These are phyloP conservation scores for Aspergillus kassunensis DNA, from an alignment of 495 filamentous ascomycete genomes.

Conservation along the genomic window DNA sequence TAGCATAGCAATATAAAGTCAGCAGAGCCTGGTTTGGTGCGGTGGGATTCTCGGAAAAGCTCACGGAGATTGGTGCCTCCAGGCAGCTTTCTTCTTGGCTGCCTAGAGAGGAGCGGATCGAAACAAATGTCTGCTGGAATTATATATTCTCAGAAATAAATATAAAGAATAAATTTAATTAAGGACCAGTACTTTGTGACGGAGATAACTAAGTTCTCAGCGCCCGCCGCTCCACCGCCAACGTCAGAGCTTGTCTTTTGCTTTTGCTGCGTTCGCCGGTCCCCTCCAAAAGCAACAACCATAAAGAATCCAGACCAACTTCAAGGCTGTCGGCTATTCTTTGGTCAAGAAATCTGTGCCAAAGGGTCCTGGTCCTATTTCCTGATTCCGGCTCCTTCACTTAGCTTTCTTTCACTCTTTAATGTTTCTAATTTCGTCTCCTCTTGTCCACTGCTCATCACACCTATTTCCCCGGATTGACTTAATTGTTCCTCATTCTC, in stretches of 20 bases:
- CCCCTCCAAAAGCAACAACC: conserved; percentile 8
- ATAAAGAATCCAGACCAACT: not conserved
- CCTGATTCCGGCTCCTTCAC: not conserved
- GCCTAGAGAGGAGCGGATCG: too few relatives aligned
- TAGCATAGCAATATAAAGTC: too few relatives aligned
- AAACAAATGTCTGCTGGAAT: too few relatives aligned
- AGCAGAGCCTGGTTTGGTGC: too few relatives aligned
- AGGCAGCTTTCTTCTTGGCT: too few relatives aligned
- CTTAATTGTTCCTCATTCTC: not conserved
- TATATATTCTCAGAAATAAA: too few relatives aligned
- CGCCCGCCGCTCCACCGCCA: conserved; percentile 8
- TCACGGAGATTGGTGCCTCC: not conserved
- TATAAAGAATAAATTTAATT: too few relatives aligned
- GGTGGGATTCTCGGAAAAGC: too few relatives aligned
- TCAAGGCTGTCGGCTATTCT: not conserved
- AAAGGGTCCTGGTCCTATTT: not conserved
- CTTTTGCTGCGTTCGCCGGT: not conserved
- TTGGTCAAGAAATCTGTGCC: not conserved
- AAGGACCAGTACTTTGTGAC: too few relatives aligned
- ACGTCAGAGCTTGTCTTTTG: conserved; percentile 3
- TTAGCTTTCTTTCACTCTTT: not conserved
- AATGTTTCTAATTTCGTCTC: not conserved
- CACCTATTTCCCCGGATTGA: not conserved
- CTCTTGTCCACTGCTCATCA: not conserved
- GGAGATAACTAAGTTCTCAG: too few relatives aligned